Evolutionary conservation across 805 yeast species (phyloP).

Genomic region (Hanseniaspora clermontiae): DNA sequence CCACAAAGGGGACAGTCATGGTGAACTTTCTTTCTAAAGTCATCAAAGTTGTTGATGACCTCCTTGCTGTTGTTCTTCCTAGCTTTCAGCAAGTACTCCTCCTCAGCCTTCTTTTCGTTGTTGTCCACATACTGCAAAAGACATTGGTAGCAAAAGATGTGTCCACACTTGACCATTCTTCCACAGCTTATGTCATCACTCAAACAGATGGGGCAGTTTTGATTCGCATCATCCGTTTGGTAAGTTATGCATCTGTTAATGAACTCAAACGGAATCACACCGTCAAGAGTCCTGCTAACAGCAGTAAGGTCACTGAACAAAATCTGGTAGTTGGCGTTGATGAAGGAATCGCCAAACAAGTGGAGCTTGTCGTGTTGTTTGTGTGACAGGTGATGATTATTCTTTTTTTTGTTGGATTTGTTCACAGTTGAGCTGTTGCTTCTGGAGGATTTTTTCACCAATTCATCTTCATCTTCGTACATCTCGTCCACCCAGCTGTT

Average conservation of each 20-base stretch:
- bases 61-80: slow-evolving; percentile 8
- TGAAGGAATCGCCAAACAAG: slow-evolving; percentile 51
- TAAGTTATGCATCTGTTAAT: slow-evolving; percentile 7
- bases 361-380: slow-evolving; percentile 24
- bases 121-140: slow-evolving; percentile 57
- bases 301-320: slow-evolving; percentile 57
- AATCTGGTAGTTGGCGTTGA: slow-evolving; percentile 75
- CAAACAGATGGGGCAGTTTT: slow-evolving; percentile 85
- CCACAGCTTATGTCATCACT: slow-evolving; percentile 80
- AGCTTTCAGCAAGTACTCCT: slow-evolving; percentile 15
- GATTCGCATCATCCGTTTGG: slow-evolving; percentile 39
- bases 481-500: neutral
- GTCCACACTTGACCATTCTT: slow-evolving; percentile 91
- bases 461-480: slow-evolving; percentile 16
- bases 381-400: neutral
- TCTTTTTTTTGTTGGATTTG: neutral
- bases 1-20: slow-evolving; percentile 77
- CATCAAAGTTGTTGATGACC: slow-evolving; percentile 4
- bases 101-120: slow-evolving; percentile 25
- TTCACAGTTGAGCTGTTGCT: neutral
- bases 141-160: slow-evolving; percentile 76
- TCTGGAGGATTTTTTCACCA: slow-evolving; percentile 27
- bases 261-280: slow-evolving; percentile 52
- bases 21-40: slow-evolving; percentile 31
- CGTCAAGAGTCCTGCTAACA: slow-evolving; percentile 45